Evolutionary conservation across 352 stramenopile genomes (phyloP).

Genomic region (Phytopythium ostracodes): DNA sequence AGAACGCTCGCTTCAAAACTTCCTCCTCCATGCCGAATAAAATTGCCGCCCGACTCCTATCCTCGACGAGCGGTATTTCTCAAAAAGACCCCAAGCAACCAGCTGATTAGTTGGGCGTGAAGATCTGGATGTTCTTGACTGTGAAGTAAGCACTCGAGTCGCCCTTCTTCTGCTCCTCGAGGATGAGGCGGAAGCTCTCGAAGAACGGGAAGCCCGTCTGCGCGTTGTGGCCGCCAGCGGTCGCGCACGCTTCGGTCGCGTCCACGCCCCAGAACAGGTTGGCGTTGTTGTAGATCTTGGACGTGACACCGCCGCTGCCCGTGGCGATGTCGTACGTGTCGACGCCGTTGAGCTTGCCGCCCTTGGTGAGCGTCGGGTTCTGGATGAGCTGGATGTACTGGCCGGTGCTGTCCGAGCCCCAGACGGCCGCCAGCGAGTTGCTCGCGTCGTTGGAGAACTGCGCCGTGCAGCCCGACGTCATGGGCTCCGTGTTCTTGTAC

Average conservation of each 20-base stretch:
- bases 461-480: constrained; percentile 63
- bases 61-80: constrained; percentile 1
- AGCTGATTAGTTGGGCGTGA: constrained; percentile 46
- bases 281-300: constrained; percentile 80
- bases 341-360: constrained; percentile 42
- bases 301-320: constrained; percentile 37
- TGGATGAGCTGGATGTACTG: constrained; percentile 72
- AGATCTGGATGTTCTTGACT: constrained; percentile 74
- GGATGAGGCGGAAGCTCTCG: constrained; percentile 64
- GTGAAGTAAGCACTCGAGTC: constrained; percentile 67
- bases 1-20: not conserved
- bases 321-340: constrained; percentile 59
- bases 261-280: constrained; percentile 65
- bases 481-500: constrained; percentile 54
- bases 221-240: constrained; percentile 48
- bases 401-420: constrained; percentile 49
- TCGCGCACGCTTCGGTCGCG: constrained; percentile 32
- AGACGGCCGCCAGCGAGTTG: constrained; percentile 70
- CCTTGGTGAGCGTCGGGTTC: constrained; percentile 60
- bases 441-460: constrained; percentile 52
- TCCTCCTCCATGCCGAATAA: constrained; percentile 1
- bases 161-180: constrained; percentile 75
- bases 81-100: not conserved
- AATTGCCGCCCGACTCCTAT: not conserved
- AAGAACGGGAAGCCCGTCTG: constrained; percentile 76